Base-by-base conservation (phyloP, 352 stramenopile species). In the Globisporangium yorkense region DNA sequence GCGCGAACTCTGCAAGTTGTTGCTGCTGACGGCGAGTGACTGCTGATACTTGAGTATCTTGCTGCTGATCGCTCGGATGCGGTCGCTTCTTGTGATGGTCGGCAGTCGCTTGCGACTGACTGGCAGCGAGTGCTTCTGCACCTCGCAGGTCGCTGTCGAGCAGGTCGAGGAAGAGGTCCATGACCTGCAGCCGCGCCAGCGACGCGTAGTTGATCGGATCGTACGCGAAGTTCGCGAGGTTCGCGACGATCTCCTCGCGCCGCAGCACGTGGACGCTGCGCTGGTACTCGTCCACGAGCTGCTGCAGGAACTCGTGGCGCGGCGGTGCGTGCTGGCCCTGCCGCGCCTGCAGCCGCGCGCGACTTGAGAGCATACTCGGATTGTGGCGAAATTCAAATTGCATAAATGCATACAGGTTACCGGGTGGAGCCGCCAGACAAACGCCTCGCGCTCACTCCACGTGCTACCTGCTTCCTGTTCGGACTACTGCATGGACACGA, bases 141-240 rank as follows among this genome's bases (percentile, higher is more conserved):
- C 56, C 43, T 45, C 74, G 65, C 50, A 75, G 71, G 18, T 77
- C 76, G 16, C 63, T 73, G 63, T 79, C 67, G 5, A 91, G 56
- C 57, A 89, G 78, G 55, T 91, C 80, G 35, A 92, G 77, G 56
- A 92, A 94, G 35, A 94, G 58, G 45, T 89, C 76, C 60, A 92
- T 78, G 57, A 88, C 62, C 48, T 75, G 70, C 16, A 94, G 71
- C 55, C 69, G 65, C 31, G 54, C 31, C n/a, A 92, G 54, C 18
- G 72, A 72, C 8, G 45, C 67, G 58, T 81, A 94, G 56, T 94
- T 94, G 67, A 94, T 90, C 24, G 84, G 84, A 59, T 92, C 84
- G 65, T 94, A 94, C 20, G 77, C 76, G 44, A 94, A 94, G 43
- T 94, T 94, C 61, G 77, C 82, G 35, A 94, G 59, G 57, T 94